Percentiles rank a stretch among this genome's conserved stretches.
Conservation (phyloP, 768 basidiomycete species). For the Leccinum sublutescens region DNA sequence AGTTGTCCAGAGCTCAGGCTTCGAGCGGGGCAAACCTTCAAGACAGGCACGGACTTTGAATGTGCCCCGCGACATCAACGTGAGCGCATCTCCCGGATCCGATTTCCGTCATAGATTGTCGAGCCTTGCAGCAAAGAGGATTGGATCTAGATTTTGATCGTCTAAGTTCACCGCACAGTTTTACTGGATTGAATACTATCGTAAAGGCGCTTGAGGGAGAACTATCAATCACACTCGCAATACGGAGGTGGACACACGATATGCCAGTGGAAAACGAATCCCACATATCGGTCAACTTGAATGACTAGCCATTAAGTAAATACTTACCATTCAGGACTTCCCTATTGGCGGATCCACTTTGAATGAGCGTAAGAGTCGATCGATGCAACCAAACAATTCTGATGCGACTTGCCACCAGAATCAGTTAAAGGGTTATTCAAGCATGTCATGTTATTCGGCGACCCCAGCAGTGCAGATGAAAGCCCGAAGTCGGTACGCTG, state of each 20-base stretch:
- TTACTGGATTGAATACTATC: not conserved
- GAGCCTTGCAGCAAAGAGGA: not conserved
- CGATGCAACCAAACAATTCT: slow-evolving; percentile 21
- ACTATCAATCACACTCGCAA: not conserved
- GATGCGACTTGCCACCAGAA: slow-evolving; percentile 44
- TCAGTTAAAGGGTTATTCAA: slow-evolving; percentile 26
- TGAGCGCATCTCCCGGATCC: not conserved
- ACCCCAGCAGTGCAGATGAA: slow-evolving; percentile 25
- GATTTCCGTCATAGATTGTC: not conserved
- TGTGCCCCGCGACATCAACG: not conserved
- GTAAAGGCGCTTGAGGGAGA: not conserved
- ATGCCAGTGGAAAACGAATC: not conserved
- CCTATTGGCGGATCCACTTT: too few species aligned
- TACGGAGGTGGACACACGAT: not conserved
- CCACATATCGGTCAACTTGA: too few species aligned
- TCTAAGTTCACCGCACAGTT: slow-evolving; percentile 2
- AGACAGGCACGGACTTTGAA: not conserved
- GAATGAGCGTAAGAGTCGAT: not conserved
- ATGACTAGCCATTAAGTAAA: slow-evolving; percentile 1
- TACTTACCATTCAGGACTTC: not conserved
- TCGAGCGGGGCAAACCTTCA: not conserved
- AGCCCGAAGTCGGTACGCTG: slow-evolving; percentile 44
- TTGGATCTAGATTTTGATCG: not conserved
- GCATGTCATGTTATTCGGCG: slow-evolving; percentile 30
- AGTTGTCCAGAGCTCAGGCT: not conserved